Base-by-base conservation (phyloP, 2,329 filamentous ascomycete genomes). In the Macrophomina pseudophaseolina region DNA sequence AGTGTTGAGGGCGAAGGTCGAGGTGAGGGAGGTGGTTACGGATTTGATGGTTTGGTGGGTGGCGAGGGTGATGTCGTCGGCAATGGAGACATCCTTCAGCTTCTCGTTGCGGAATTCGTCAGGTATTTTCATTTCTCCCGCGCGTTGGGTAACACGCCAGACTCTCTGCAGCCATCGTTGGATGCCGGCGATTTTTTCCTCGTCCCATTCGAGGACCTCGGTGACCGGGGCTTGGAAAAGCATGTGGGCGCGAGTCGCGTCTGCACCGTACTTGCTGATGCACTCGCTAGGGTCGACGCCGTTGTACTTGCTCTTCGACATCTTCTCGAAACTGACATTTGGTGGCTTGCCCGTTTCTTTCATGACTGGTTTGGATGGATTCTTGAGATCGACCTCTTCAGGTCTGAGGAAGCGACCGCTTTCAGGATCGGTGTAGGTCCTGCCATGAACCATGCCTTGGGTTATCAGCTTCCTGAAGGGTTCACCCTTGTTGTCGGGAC, bases 291-390 rank as follows among this genome's bases (percentile, higher is more conserved):
- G 93, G 74, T 97, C 92, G 6, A 97, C 92, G 32, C 93, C 93
- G 74, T 97, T 97, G 80, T 95, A 85, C 78, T 97, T 97, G 73
- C 92, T 96, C 80, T 97, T 97, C 46, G 91, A 95, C 93, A 97
- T 97, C 76, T 97, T 97, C 76, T 97, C 93, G 72, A 86, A 97
- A 1, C 87, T 89, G 18, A 93, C 79, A 33, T 81, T 85, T 1
- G 90, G 87, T 0, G 74, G 72, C 56, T 85, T 79, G 3, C 88
- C 87, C 0, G 88, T 91, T 0, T 85, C 83, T 18, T 83, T 83
- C n/a, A 95, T 85, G 64, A 83, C 81, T 0, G 91, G 91, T 12
- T 80, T 79, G 0, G 81, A 79, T 0, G 85, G 81, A 48, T 86
- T 83, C 3, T 81, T 83, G 4, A 90, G 72, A 69, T 94, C 88